Conservation (phyloP, 78 protist genomes). For the Thecamonas trahens region DNA sequence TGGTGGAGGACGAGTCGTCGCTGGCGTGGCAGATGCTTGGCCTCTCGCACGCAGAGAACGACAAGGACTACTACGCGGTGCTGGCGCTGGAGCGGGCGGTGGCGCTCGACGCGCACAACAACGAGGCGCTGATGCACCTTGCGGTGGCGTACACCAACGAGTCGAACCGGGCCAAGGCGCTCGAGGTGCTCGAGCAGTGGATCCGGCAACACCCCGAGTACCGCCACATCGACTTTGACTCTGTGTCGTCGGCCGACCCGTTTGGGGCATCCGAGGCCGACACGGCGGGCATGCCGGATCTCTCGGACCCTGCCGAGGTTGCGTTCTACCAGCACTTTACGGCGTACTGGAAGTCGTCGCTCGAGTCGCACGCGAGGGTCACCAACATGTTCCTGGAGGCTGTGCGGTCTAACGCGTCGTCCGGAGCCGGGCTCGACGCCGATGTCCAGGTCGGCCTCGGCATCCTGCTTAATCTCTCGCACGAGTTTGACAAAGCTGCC, state of each 20-base stretch:
- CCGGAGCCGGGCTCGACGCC: conserved; percentile 14
- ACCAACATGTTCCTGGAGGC: conserved; percentile 48
- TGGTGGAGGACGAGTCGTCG: conserved; percentile 7
- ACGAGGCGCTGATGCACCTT: conserved; percentile 38
- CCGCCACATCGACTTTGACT: not conserved
- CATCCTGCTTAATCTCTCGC: conserved; percentile 56
- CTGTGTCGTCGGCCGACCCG: not conserved
- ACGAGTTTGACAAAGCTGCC: conserved; percentile 73
- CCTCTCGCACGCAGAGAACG: conserved; percentile 78
- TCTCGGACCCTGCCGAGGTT: not conserved
- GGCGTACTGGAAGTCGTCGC: not conserved
- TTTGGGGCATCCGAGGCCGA: not conserved
- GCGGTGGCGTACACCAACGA: conserved; percentile 64
- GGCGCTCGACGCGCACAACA: conserved; percentile 43
- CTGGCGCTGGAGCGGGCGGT: conserved; percentile 43
- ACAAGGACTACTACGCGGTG: conserved; percentile 64
- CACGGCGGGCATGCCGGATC: not conserved
- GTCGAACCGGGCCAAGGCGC: conserved; percentile 32
- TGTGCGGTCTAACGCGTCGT: not conserved
- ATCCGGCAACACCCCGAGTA: conserved; percentile 31
- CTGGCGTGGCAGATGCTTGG: conserved; percentile 73
- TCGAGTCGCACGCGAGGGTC: conserved; percentile 15
- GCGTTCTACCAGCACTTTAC: too few relatives aligned
- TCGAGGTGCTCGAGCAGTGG: conserved; percentile 59
- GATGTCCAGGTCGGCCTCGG: conserved; percentile 79